Percentiles rank a stretch among this genome's conserved stretches.
Evolutionary conservation across 208 protist genomes (phyloP).

Genomic region (Entamoeba nuttalli): DNA sequence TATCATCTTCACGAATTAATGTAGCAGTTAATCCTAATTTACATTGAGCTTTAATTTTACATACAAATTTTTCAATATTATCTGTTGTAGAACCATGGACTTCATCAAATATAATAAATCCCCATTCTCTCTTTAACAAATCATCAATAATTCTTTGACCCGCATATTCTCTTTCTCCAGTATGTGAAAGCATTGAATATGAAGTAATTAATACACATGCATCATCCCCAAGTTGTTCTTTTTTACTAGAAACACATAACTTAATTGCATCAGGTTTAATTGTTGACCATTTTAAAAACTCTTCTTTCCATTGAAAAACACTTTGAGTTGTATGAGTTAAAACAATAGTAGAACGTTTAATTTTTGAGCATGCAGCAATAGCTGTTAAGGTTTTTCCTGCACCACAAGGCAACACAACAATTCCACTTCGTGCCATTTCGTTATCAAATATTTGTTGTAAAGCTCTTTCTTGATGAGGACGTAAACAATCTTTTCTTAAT

Average conservation of each 20-base stretch:
- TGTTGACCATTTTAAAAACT: constrained; percentile 73
- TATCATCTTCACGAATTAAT: constrained; percentile 81
- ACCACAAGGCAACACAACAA: constrained; percentile 96
- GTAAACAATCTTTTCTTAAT: background rate
- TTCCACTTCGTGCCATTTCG: constrained; percentile 55
- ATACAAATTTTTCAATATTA: background rate
- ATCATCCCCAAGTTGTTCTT: constrained; percentile 12
- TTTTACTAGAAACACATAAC: constrained; percentile 22
- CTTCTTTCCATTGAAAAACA: constrained; percentile 82
- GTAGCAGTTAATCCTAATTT: constrained; percentile 91
- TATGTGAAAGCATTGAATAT: constrained; percentile 86
- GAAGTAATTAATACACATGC: constrained; percentile 79
- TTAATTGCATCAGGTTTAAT: constrained; percentile 19
- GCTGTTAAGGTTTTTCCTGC: constrained; percentile 97
- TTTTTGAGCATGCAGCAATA: constrained; percentile 76
- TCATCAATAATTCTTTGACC: constrained; percentile 15
- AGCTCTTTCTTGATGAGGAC: background rate
- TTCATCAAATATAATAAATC: constrained; percentile 87
- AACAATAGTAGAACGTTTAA: constrained; percentile 78
- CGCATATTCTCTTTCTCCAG: constrained; percentile 37
- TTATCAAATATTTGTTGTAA: background rate
- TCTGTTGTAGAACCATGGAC: constrained; percentile 70
- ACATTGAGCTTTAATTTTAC: constrained; percentile 58
- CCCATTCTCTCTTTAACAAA: constrained; percentile 59
- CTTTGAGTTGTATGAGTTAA: constrained; percentile 64